Conservation (phyloP, 1,284 basidiomycete genomes). For the Leucoagaricus sp. region DNA sequence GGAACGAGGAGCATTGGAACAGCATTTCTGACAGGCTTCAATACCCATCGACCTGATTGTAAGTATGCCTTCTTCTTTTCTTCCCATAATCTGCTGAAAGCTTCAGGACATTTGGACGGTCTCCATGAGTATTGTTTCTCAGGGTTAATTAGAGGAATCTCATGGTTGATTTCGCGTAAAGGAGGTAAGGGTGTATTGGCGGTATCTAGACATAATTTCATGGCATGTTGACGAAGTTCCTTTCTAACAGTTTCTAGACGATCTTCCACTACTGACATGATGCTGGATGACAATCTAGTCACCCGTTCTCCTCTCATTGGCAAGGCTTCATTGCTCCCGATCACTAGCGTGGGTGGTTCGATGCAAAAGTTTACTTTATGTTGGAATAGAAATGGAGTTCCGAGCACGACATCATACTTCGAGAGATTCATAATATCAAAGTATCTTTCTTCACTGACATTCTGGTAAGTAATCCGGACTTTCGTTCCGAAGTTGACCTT, state of each 20-base stretch:
- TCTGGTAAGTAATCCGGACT: slow-evolving; percentile 9
- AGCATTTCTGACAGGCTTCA: slow-evolving; percentile 27
- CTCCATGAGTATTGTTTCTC: slow-evolving; percentile 28
- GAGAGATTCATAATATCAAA: slow-evolving; percentile 36
- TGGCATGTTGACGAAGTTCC: neutral
- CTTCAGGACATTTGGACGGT: slow-evolving; percentile 30
- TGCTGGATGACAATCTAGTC: neutral
- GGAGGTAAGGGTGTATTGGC: slow-evolving; percentile 28
- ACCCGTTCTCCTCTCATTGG: slow-evolving; percentile 2
- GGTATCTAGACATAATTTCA: slow-evolving; percentile 11
- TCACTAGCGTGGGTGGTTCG: slow-evolving; percentile 21
- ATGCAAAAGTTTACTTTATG: slow-evolving; percentile 26
- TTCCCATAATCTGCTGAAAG: slow-evolving; percentile 25
- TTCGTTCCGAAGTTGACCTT: slow-evolving; percentile 27
- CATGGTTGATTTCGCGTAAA: slow-evolving; percentile 32
- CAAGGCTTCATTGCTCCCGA: slow-evolving; percentile 18
- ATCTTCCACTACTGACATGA: neutral
- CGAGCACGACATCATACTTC: slow-evolving; percentile 33
- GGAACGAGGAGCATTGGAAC: slow-evolving; percentile 34
- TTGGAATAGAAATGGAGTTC: slow-evolving; percentile 34
- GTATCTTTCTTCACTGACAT: slow-evolving; percentile 21
- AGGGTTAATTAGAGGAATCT: slow-evolving; percentile 32
- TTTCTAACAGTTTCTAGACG: neutral
- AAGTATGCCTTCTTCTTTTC: slow-evolving; percentile 30
- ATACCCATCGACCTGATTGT: slow-evolving; percentile 26